Conservation (phyloP, 495 filamentous ascomycete species). For the Friedmanniomyces simplex region DNA sequence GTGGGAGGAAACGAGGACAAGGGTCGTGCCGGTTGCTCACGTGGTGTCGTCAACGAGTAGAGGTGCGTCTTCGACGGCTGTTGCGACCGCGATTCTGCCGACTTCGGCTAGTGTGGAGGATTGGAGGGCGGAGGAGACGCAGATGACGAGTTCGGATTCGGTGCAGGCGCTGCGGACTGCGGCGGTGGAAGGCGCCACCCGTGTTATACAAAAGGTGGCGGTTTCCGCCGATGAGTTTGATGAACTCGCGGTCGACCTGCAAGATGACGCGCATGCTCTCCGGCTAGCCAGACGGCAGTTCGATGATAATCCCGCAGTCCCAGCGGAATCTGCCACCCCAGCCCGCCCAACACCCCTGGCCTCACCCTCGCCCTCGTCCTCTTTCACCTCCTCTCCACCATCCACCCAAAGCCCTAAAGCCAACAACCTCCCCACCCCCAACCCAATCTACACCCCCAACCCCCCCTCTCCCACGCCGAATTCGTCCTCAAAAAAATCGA, state of each 20-base stretch:
- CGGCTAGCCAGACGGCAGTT: not conserved
- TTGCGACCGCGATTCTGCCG: not conserved
- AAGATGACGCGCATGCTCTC: not conserved
- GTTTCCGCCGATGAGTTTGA: not conserved
- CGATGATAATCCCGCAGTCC: not conserved
- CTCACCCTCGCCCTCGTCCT: not conserved
- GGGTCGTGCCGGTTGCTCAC: constrained; percentile 17
- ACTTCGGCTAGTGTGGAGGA: not conserved
- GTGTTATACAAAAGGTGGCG: not conserved
- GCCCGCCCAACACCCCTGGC: not conserved
- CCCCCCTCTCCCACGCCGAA: constrained; percentile 51
- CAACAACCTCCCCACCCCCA: not conserved
- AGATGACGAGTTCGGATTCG: not conserved
- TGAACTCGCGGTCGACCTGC: not conserved
- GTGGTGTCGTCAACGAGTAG: not conserved
- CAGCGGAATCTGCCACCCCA: not conserved
- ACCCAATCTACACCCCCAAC: constrained; percentile 14
- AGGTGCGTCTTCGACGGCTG: too few relatives aligned
- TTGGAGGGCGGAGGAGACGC: not conserved
- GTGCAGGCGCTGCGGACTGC: constrained; percentile 10
- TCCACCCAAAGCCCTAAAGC: not conserved
- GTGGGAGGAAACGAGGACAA: constrained; percentile 45
- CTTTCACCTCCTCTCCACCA: not conserved
- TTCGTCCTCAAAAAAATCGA: constrained; percentile 49
- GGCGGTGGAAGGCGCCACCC: not conserved